Conservation (phyloP, 1,284 basidiomycete genomes). For the Microstroma glucosiphilum region DNA sequence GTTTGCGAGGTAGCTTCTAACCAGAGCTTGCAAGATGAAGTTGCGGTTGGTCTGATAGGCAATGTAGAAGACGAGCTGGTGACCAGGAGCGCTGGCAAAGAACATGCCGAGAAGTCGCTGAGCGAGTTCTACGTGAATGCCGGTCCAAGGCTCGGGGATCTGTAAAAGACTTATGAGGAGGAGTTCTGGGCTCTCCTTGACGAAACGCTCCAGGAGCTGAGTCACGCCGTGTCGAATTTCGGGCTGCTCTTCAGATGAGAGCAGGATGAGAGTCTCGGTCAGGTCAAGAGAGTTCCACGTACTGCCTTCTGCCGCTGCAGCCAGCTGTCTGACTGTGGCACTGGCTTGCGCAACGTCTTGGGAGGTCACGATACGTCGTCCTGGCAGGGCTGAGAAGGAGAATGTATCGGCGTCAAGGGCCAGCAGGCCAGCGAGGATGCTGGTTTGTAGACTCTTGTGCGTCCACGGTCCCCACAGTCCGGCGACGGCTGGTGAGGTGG, state of each 20-base stretch:
- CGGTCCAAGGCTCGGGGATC: slow-evolving; percentile 82
- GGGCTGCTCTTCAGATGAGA: slow-evolving; percentile 77
- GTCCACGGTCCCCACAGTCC: slow-evolving; percentile 60
- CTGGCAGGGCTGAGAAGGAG: slow-evolving; percentile 59
- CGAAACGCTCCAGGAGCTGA: slow-evolving; percentile 45
- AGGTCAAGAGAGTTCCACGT: slow-evolving; percentile 92
- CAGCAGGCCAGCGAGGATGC: slow-evolving; percentile 77
- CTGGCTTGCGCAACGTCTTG: slow-evolving; percentile 30
- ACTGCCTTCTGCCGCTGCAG: slow-evolving; percentile 69
- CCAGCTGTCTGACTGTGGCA: slow-evolving; percentile 73
- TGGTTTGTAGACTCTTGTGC: slow-evolving; percentile 77
- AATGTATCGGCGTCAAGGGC: slow-evolving; percentile 71
- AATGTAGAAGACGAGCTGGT: slow-evolving; percentile 91
- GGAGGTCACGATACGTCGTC: slow-evolving; percentile 30
- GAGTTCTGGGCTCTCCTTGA: slow-evolving; percentile 76
- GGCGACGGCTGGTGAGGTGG: slow-evolving; percentile 51
- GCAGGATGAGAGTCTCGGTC: slow-evolving; percentile 76
- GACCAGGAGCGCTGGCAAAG: slow-evolving; percentile 82
- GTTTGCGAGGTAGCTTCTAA: slow-evolving; percentile 84
- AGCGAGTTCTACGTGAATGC: slow-evolving; percentile 77
- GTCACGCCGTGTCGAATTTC: slow-evolving; percentile 38
- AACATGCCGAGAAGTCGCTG: slow-evolving; percentile 83
- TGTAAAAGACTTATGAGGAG: slow-evolving; percentile 88
- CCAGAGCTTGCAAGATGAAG: slow-evolving; percentile 77
- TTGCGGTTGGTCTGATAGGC: slow-evolving; percentile 83